phyloP scores from a whole-genome alignment of 2,329 filamentous ascomycete species.

The Pseudocercospora fuligena region DNA sequence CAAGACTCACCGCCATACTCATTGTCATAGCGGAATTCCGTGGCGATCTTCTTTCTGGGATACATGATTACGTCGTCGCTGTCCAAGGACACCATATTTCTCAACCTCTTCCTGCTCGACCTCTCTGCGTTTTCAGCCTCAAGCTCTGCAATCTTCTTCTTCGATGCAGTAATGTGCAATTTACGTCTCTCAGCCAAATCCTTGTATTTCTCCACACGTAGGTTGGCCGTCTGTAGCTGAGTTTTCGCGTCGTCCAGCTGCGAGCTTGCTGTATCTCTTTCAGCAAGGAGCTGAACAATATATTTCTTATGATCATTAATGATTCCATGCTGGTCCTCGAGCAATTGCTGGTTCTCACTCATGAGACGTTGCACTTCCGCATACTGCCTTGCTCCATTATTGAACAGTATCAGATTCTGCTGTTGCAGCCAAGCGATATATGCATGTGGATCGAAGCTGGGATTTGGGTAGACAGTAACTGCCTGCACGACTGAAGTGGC shows the following conservation, averaged over 20 bases:
- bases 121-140: neutral
- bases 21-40: neutral
- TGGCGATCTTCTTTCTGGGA: neutral
- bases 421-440: constrained; percentile 10
- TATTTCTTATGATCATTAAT: neutral
- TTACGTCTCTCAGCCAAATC: neutral
- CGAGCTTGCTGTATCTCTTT: neutral
- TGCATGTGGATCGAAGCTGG: constrained; percentile 5
- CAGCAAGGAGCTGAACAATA: neutral
- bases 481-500: neutral
- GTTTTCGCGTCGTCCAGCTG: neutral
- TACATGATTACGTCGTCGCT: neutral
- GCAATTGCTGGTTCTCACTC: neutral
- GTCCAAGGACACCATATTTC: neutral
- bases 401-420: constrained; percentile 8
- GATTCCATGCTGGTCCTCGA: neutral
- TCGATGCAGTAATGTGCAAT: neutral
- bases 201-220: neutral
- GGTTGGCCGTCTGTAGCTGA: neutral
- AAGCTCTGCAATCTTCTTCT: neutral
- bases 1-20: neutral
- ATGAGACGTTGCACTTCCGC: constrained; percentile 2
- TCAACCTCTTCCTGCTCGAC: neutral
- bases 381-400: constrained; percentile 17
- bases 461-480: neutral